phyloP scores from a whole-genome alignment of 345 rosid genomes.

The Eucalyptus erythrocorys region DNA sequence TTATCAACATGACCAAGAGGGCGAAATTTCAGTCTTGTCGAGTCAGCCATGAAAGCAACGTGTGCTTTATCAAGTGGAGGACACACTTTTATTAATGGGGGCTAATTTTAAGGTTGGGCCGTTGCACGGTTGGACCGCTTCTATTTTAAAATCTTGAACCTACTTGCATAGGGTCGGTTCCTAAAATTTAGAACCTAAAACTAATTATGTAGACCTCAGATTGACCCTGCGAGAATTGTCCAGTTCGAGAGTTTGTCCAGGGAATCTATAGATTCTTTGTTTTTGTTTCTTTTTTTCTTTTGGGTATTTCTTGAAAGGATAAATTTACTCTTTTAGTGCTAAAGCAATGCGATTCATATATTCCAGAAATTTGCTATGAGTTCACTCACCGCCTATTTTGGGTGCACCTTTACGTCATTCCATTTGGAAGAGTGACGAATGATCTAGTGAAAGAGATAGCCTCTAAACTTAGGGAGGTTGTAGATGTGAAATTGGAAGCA shows the following conservation, averaged over 20 bases:
- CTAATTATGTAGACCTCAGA: not conserved
- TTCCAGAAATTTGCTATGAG: too few species aligned
- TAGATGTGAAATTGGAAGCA: too few species aligned
- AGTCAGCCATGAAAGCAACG: not conserved
- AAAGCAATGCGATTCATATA: too few species aligned
- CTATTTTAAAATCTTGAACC: not conserved
- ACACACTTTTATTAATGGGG: not conserved
- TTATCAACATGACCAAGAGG: not conserved
- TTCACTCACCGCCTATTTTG: too few species aligned
- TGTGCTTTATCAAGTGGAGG: not conserved
- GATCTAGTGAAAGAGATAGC: too few species aligned
- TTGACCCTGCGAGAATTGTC: not conserved
- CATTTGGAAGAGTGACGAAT: too few species aligned
- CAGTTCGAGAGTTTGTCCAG: accelerated
- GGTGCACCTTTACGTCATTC: too few species aligned
- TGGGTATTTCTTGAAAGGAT: not conserved
- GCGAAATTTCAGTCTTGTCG: not conserved
- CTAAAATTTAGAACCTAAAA: not conserved
- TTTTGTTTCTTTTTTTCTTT: not conserved
- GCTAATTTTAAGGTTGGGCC: not conserved
- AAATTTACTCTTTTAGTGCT: not conserved
- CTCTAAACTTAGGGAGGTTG: too few species aligned
- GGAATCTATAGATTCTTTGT: not conserved
- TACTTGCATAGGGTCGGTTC: not conserved
- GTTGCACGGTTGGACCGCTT: too few species aligned